A percentile compares a stretch with the other conserved stretches of the same genome.
Evolutionary conservation across 306 rosid genomes (phyloP).

Genomic region (Castanea sativa): DNA sequence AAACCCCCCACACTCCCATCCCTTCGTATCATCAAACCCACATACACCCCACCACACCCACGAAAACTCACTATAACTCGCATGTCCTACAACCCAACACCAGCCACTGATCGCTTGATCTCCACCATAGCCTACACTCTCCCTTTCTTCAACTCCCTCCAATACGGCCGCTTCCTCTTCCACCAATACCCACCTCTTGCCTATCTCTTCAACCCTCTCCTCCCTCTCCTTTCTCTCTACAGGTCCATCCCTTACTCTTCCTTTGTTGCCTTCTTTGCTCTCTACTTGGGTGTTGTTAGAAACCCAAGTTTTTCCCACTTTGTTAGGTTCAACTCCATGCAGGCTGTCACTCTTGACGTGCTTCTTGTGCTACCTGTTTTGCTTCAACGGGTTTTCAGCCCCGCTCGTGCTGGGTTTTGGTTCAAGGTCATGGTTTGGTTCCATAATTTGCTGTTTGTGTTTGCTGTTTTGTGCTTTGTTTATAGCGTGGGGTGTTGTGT

Average conservation of each 20-base stretch:
- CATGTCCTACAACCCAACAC: slow-evolving; percentile 50
- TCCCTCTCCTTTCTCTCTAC: slow-evolving; percentile 64
- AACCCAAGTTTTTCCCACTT: slow-evolving; percentile 64
- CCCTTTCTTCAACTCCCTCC: slow-evolving; percentile 91
- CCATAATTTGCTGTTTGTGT: slow-evolving; percentile 50
- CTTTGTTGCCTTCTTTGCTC: slow-evolving; percentile 89
- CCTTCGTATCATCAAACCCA: slow-evolving; percentile 1
- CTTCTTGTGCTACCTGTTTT: slow-evolving; percentile 71
- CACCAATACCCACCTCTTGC: slow-evolving; percentile 56
- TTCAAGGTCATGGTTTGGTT: slow-evolving; percentile 52
- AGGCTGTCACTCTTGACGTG: slow-evolving; percentile 79
- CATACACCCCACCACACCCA: slow-evolving; percentile 13
- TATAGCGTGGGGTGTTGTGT: slow-evolving; percentile 53
- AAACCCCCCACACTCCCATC: neutral
- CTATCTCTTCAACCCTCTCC: slow-evolving; percentile 61
- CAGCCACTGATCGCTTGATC: slow-evolving; percentile 69
- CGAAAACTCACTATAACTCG: slow-evolving; percentile 28
- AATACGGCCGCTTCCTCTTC: slow-evolving; percentile 71
- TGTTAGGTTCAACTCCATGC: slow-evolving; percentile 84
- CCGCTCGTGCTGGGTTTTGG: slow-evolving; percentile 59
- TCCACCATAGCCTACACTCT: slow-evolving; percentile 78
- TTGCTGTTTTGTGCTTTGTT: slow-evolving; percentile 57
- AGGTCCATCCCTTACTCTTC: slow-evolving; percentile 81
- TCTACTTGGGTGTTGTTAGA: slow-evolving; percentile 76
- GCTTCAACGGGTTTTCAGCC: slow-evolving; percentile 63